Evolutionary conservation across 805 yeast genomes (phyloP).

Genomic region (Naumovozyma castellii): DNA sequence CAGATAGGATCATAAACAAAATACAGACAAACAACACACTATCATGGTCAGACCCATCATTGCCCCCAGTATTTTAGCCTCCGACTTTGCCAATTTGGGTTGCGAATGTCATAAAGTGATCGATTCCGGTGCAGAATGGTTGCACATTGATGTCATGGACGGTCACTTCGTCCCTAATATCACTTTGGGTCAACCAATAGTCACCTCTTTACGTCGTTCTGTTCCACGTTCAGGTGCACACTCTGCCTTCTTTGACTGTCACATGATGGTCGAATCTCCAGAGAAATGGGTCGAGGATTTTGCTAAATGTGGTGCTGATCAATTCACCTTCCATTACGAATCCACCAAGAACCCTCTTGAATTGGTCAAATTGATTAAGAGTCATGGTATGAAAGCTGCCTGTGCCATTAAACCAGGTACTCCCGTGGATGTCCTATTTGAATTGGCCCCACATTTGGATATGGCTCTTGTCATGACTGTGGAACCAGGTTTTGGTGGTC

Average conservation of each 20-base stretch:
- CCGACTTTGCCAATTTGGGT: conserved; percentile 84
- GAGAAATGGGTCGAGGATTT: conserved; percentile 90
- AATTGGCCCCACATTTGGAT: conserved; percentile 68
- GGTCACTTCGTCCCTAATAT: conserved; percentile 97
- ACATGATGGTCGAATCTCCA: conserved; percentile 93
- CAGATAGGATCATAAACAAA: too few species aligned
- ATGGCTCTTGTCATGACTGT: conserved; percentile 98
- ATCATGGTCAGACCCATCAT: conserved; percentile 75
- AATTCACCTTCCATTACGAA: conserved; percentile 92
- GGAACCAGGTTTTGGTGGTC: conserved; percentile 99
- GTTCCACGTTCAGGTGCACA: conserved; percentile 56
- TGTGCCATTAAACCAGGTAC: conserved; percentile 94
- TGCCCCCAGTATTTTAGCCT: conserved; percentile 91
- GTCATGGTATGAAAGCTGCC: conserved; percentile 83
- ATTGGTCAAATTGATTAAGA: conserved; percentile 66
- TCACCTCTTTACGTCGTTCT: conserved; percentile 62
- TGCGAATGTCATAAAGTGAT: conserved; percentile 77
- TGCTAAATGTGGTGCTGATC: conserved; percentile 91
- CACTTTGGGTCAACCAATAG: conserved; percentile 87
- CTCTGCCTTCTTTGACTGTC: conserved; percentile 73
- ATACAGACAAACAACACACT: too few species aligned
- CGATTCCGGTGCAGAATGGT: conserved; percentile 85
- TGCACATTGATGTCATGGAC: conserved; percentile 97
- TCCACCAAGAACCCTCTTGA: conserved; percentile 71
- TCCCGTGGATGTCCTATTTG: conserved; percentile 70